These are phyloP conservation scores for Ilex paraguariensis DNA, from an alignment of 305 asterid species.

Conservation along the genomic window DNA sequence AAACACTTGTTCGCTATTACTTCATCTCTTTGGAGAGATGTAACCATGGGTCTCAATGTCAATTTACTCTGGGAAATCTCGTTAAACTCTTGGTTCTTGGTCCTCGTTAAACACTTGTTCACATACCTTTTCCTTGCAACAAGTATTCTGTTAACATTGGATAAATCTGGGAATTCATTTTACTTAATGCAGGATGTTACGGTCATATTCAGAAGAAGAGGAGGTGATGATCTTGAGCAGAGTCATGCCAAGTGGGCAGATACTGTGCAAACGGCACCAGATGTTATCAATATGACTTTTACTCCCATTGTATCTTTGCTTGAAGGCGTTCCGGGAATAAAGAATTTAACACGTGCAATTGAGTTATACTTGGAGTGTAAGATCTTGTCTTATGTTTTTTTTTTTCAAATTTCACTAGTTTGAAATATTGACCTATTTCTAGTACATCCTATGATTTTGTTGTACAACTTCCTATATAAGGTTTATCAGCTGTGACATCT, in stretches of 20 bases:
- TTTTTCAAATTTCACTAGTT: neutral
- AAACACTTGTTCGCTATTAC: neutral
- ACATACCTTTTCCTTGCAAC: neutral
- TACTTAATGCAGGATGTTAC: conserved; percentile 80
- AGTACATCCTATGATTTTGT: neutral
- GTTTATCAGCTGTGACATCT: too few relatives aligned
- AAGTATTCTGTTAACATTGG: too few relatives aligned
- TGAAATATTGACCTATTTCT: neutral
- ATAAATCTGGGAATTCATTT: conserved; percentile 9
- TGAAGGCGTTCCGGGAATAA: conserved; percentile 83
- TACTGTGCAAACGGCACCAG: conserved; percentile 85
- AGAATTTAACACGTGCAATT: conserved; percentile 80
- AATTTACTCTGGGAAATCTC: neutral
- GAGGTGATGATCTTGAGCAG: conserved; percentile 99
- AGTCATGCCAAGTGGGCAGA: conserved; percentile 86
- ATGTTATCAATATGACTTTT: conserved; percentile 94
- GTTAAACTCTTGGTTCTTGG: neutral
- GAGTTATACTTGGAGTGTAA: conserved; percentile 91
- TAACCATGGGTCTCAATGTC: too few relatives aligned
- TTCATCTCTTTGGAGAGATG: neutral
- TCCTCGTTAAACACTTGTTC: too few relatives aligned
- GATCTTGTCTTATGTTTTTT: conserved; percentile 21
- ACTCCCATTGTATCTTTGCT: conserved; percentile 82
- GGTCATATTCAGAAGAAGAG: conserved; percentile 96
- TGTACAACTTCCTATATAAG: neutral